Base-by-base conservation (phyloP, 257 asterid species). In the Avicennia marina region DNA sequence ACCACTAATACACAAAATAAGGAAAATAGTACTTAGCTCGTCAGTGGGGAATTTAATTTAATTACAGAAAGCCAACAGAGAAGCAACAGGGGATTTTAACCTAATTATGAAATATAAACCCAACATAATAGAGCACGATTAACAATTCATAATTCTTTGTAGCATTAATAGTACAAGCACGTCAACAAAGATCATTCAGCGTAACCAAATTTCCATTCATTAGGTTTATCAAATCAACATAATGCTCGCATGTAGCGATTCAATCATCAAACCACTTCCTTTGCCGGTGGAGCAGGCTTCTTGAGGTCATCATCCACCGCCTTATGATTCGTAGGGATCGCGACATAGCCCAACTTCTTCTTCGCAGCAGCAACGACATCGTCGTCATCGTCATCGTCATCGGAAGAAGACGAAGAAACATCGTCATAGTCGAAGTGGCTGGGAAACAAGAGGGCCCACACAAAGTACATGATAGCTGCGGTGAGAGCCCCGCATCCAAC, bases 401-500 rank as follows among this genome's bases (percentile, higher is more conserved):
- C 79, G 2, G 72, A 66, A 41, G 72, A 65, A 0, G 74, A 58
- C 7, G 55, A 63, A 22, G 72, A 75, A 22, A 50, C 54, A 48
- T 78, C 90, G n/a, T 69, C 90, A 12, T 63, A 68, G 19, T 76
- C 85, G 27, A 79, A 72, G 21, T 81, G 76, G 63, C 73, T 38
- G 7, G 90, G 86, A 11, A 82, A 64, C 69, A 67, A 82, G 44
- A 88, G 69, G 11, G 83, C 78, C 95, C 94, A 82, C 48, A 85
- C 15, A 56, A 81, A 66, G 65, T 82, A 88, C 85, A 88, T 72
- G 5, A 78, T 67, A 0, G 94, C 90, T 0, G 83, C 95, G 8
- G 96, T 80, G 18, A 88, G 76, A 13, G 81, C 95, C 8, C 95
- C 96, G 31, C 96, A 85, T 1, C 90, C 95, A 9, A 88, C 86